Evolutionary conservation across 768 basidiomycete genomes (phyloP).

Genomic region (Psilocybe cyanescens): DNA sequence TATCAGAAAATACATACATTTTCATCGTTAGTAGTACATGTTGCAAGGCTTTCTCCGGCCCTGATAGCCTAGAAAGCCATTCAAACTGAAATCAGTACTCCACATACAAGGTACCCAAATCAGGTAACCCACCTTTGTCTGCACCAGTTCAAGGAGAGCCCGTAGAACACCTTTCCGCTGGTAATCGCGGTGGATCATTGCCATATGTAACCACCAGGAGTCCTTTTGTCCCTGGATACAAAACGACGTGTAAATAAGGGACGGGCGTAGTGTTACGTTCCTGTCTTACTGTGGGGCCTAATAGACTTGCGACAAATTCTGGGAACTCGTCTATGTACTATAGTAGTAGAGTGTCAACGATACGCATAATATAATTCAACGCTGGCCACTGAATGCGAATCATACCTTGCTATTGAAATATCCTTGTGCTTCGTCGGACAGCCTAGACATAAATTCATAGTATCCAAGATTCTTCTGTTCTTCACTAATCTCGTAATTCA

Average conservation of each 20-base stretch:
- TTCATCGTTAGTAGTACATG: constrained; percentile 19
- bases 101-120: constrained; percentile 5
- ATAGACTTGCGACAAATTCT: constrained; percentile 20
- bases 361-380: not conserved
- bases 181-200: constrained; percentile 28
- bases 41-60: constrained; percentile 15
- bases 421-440: constrained; percentile 24
- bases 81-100: constrained; percentile 4
- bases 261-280: not conserved
- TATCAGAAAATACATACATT: constrained; percentile 21
- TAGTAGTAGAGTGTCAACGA: not conserved
- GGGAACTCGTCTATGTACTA: constrained; percentile 27
- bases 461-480: constrained; percentile 30
- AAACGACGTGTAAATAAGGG: not conserved
- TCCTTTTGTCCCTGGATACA: constrained; percentile 25
- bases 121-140: constrained; percentile 22
- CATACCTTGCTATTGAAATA: constrained; percentile 27
- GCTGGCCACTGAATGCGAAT: not conserved
- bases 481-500: constrained; percentile 16
- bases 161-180: constrained; percentile 28
- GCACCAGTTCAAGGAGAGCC: constrained; percentile 26
- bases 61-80: constrained; percentile 7
- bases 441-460: constrained; percentile 27
- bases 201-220: constrained; percentile 31
- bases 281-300: constrained; percentile 25